These are phyloP conservation scores for Phytophthora foliorum DNA, from an alignment of 352 stramenopile genomes.

Conservation along the genomic window DNA sequence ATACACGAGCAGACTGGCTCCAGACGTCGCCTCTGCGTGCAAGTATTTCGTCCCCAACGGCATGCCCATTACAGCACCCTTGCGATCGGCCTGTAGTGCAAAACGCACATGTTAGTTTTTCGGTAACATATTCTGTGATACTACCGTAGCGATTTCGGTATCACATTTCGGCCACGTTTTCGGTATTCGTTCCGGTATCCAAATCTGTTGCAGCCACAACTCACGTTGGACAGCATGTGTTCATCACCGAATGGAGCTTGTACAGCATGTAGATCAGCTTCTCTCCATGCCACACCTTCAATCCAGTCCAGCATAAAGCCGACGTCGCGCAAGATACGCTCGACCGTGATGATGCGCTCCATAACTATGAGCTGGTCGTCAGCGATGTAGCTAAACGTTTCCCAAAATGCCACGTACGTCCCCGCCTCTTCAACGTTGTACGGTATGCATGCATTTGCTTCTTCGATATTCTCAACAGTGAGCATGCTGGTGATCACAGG, in stretches of 20 bases:
- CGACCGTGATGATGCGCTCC: neutral
- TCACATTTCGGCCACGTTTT: neutral
- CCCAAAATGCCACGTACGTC: slow-evolving; percentile 1
- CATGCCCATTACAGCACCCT: slow-evolving; percentile 5
- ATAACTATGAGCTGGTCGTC: neutral
- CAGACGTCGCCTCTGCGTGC: neutral
- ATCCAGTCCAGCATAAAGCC: slow-evolving; percentile 2
- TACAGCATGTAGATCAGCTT: neutral
- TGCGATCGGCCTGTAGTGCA: neutral
- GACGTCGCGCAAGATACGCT: neutral
- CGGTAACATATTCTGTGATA: neutral
- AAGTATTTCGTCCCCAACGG: neutral
- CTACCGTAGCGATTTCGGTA: neutral
- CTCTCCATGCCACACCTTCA: neutral
- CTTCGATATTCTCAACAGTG: neutral
- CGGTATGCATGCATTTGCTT: neutral
- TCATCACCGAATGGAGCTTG: neutral
- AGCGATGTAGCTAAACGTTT: neutral
- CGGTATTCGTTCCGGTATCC: neutral
- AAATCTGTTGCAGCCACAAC: neutral
- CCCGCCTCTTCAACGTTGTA: neutral
- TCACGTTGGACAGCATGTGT: neutral
- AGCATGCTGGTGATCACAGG: neutral
- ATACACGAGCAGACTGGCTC: neutral
- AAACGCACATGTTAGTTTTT: neutral